Evolutionary conservation across 192 early-diverging fungal species (phyloP), one percentile per base, ranked within the genome.

Genomic region (Entophlyctis helioformis): DNA sequence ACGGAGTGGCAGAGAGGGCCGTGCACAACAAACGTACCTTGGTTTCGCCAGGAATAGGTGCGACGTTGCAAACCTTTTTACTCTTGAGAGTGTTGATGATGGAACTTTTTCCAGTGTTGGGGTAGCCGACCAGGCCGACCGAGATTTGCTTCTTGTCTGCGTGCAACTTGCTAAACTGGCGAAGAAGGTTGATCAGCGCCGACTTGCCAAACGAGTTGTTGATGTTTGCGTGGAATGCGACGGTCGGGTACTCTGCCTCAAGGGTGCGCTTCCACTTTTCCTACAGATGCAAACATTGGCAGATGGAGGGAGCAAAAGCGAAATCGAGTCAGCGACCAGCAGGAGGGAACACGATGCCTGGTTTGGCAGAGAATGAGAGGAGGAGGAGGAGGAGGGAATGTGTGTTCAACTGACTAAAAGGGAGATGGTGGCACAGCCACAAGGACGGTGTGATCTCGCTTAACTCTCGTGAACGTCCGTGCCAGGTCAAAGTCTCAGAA

Each of bases 181-280:
- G 84, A n/a, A 98, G 74, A 22, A 98, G 79, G 53, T 96, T 87
- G 56, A 98, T 98, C 54, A 98, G 62, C 11, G 92, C 86, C 20
- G 91, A 90, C 56, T 96, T 96, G 39, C 96, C 96, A 62, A 98
- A 98, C n/a, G 96, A 91, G 72, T 94, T 89, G 64, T 72, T 98
- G 57, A 96, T 91, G 50, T 81, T 88, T 41, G 96, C 96, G 50
- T 98, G 96, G 81, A 98, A 98, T 2, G 96, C 96, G 22, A 98
- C 74, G 3, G 96, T 96, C 20, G 96, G 96, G 50, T 86, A 79
- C 52, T 91, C 86, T 54, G 78, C 74, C 16, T 91, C 95, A 3
- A 98, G 72, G 36, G 72, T 73, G n/a, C n/a, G n/a, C n/a, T n/a
- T n/a, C n/a, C n/a, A 98, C 50, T 86, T 85, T 13, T 83, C 84